These are phyloP conservation scores for Raddia distichophylla DNA, from an alignment of 176 grass and related monocot genomes.

Conservation along the genomic window DNA sequence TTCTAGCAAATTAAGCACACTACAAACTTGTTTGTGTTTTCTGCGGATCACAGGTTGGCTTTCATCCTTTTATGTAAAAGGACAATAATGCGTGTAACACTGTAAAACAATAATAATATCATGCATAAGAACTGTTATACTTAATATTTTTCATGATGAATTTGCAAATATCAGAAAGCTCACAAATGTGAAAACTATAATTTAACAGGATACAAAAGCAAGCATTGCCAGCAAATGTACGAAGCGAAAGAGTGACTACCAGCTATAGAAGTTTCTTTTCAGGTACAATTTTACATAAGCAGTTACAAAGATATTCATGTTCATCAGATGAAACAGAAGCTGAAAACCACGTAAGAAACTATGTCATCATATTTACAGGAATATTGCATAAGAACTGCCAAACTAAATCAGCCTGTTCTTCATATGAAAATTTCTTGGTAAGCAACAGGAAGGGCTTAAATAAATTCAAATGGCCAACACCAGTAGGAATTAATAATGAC, in stretches of 20 bases:
- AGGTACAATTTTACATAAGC: conserved; percentile 86
- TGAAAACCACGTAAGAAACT: conserved; percentile 88
- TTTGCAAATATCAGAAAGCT: neutral
- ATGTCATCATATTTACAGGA: conserved; percentile 79
- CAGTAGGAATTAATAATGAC: conserved; percentile 21
- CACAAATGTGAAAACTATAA: conserved; percentile 42
- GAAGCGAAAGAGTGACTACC: conserved; percentile 45
- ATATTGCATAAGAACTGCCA: conserved; percentile 97
- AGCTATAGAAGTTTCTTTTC: conserved; percentile 94
- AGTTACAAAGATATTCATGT: conserved; percentile 67
- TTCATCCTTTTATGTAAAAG: conserved; percentile 1
- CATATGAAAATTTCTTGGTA: conserved; percentile 84
- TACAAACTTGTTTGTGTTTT: neutral
- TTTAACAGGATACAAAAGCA: conserved; percentile 32
- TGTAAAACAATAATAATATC: neutral
- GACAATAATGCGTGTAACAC: neutral
- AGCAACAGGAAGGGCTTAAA: conserved; percentile 87
- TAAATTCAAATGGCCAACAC: conserved; percentile 39
- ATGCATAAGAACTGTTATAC: neutral
- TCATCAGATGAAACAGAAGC: conserved; percentile 83
- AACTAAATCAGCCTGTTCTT: conserved; percentile 93
- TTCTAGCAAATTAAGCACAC: conserved; percentile 1
- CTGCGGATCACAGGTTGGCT: neutral
- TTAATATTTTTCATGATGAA: neutral
- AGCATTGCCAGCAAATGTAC: conserved; percentile 33